Base-by-base conservation (phyloP, 164 flowering plant species). In the Chimonanthus praecox region DNA sequence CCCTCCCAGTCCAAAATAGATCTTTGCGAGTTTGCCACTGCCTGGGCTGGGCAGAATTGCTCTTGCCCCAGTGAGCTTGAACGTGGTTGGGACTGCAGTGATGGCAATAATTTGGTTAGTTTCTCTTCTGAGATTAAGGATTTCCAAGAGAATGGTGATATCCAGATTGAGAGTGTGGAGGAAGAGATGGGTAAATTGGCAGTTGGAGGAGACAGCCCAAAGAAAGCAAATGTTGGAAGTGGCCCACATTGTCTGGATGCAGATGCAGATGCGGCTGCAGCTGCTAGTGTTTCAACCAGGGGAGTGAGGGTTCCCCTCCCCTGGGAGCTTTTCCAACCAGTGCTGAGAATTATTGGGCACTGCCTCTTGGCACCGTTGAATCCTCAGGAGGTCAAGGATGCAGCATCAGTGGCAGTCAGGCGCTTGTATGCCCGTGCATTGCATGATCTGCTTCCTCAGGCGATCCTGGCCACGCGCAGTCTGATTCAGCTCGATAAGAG, bases 41-140 rank as follows among this genome's bases (percentile, higher is more conserved):
- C 78, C 8, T 95, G 99, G 98, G 94, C 98, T 0, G 98, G 98
- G 33, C 87, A 88, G 80, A 84, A 87, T 50, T 93, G 99, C 69
- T 58, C 84, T 51, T 93, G 99, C 70, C 73, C 70, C 64, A 20
- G 45, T 3, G 82, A 82, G 65, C 72, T 80, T 9, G 84, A 82
- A 44, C 7, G 44, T 21, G 64, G 47, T 7, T 20, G 15, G n/a
- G 73, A 80, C 6, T 47, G 33, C 2, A n/a, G 20, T 67, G 7
- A 18, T 49, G 60, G 73, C 3, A 47, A 16, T 46, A 60, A 62
- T 69, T 74, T 47, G 7, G 65, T 63, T 58, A 43, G 43, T 8
- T 71, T 49, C 50, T 73, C 69, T 3, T 10, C 13, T 16, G 80
- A 64, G 48, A 67, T 70, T 64, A 71, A 72, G 78, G 78, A 58